phyloP scores from a whole-genome alignment of 1,139 yeast genomes.

The Debaryomycetaceae sp. region DNA sequence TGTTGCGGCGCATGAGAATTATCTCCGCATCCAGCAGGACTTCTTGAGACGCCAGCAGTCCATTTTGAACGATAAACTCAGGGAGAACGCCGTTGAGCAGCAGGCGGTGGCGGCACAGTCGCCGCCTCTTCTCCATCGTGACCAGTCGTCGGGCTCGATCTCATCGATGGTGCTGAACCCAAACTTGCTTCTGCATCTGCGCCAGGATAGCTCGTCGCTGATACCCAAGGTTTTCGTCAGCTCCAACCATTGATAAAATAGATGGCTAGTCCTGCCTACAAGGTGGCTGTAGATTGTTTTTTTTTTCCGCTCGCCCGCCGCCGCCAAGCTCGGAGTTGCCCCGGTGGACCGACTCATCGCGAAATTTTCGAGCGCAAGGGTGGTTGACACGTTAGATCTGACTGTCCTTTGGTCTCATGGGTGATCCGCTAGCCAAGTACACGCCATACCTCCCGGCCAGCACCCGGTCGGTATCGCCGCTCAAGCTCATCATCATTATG shows the following conservation, averaged over 20 bases:
- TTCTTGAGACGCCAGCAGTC: slow-evolving; percentile 37
- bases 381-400: too few relatives aligned
- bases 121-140: slow-evolving; percentile 5
- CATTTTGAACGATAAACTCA: slow-evolving; percentile 23
- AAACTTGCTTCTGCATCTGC: slow-evolving; percentile 2
- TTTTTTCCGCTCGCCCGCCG: too few relatives aligned
- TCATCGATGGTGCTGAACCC: slow-evolving; percentile 4
- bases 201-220: slow-evolving; percentile 1
- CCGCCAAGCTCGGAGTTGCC: too few relatives aligned
- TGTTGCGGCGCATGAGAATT: slow-evolving; percentile 25
- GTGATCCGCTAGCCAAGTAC: slow-evolving; percentile 8
- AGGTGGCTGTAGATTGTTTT: too few relatives aligned
- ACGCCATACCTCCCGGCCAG: slow-evolving; percentile 7
- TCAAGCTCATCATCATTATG: slow-evolving; percentile 9
- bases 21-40: slow-evolving; percentile 36
- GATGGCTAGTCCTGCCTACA: too few relatives aligned
- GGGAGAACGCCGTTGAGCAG: slow-evolving; percentile 13
- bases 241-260: slow-evolving; percentile 12
- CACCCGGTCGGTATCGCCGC: slow-evolving; percentile 5
- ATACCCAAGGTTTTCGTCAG: slow-evolving; percentile 16
- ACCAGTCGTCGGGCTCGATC: slow-evolving; percentile 7
- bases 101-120: neutral
- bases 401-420: too few relatives aligned
- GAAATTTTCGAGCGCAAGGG: too few relatives aligned
- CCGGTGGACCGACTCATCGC: too few relatives aligned